Evolutionary conservation across 495 filamentous ascomycete genomes (phyloP).

Genomic region (Penicillium cataractarum): DNA sequence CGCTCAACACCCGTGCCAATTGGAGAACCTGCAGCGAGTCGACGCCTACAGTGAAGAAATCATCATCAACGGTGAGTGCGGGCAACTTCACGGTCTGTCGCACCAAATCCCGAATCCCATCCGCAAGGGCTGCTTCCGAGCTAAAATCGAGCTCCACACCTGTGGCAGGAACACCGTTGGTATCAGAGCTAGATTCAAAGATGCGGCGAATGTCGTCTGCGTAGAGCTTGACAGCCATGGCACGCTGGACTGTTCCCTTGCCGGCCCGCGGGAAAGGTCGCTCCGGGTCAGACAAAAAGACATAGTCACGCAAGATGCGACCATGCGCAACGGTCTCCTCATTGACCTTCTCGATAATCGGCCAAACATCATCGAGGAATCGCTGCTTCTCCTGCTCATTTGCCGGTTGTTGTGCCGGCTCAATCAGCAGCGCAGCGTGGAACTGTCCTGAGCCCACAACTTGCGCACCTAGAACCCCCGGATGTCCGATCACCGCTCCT

Average conservation of each 20-base stretch:
- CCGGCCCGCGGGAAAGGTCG: slow-evolving; percentile 56
- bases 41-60: slow-evolving; percentile 58
- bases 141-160: slow-evolving; percentile 9
- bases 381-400: slow-evolving; percentile 5
- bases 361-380: slow-evolving; percentile 45
- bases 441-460: slow-evolving; percentile 56
- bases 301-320: slow-evolving; percentile 32
- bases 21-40: slow-evolving; percentile 45
- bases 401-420: slow-evolving; percentile 31
- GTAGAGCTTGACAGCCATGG: slow-evolving; percentile 51
- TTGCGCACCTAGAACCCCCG: slow-evolving; percentile 48
- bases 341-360: slow-evolving; percentile 52
- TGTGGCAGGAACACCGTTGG: not conserved
- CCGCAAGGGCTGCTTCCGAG: slow-evolving; percentile 10
- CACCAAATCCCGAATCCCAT: slow-evolving; percentile 16
- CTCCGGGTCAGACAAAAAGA: slow-evolving; percentile 41
- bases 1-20: slow-evolving; percentile 1
- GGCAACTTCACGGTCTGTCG: slow-evolving; percentile 17
- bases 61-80: slow-evolving; percentile 45
- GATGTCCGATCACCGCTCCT: slow-evolving; percentile 43
- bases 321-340: slow-evolving; percentile 40
- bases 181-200: slow-evolving; percentile 33
- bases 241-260: slow-evolving; percentile 60
- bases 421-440: slow-evolving; percentile 56
- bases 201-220: slow-evolving; percentile 55